Conservation (phyloP, 345 rosid species). For the Aquilaria sinensis region DNA sequence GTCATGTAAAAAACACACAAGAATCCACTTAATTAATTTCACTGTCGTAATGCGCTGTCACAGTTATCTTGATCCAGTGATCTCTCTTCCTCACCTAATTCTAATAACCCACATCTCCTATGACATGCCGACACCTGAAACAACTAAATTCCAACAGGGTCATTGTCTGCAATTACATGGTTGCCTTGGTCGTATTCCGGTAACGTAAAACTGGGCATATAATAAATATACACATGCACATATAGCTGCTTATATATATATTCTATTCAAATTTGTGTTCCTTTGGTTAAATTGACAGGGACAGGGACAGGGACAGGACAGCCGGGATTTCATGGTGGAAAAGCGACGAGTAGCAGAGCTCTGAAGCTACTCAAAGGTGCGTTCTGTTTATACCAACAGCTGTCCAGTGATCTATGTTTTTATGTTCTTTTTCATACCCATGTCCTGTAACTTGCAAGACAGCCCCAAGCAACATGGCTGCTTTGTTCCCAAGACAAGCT, state of each 20-base stretch:
- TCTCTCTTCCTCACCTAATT: no score
- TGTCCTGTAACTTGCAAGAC: constrained; percentile 10
- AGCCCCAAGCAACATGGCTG: constrained; percentile 26
- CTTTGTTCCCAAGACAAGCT: constrained; percentile 32
- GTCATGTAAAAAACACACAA: no score
- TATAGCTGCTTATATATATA: constrained; percentile 7
- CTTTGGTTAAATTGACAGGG: neutral
- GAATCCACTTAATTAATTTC: no score
- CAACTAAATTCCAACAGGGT: no score
- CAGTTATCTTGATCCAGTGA: no score
- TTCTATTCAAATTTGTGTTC: constrained; percentile 16
- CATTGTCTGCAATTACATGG: no score
- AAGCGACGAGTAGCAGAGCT: constrained; percentile 20
- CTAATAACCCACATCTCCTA: no score
- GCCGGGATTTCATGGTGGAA: constrained; percentile 19
- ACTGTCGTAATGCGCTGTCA: no score
- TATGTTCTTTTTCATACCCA: neutral
- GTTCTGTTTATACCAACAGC: constrained; percentile 16
- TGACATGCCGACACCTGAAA: no score
- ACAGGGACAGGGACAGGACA: constrained; percentile 2
- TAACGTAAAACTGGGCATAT: neutral
- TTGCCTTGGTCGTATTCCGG: no score
- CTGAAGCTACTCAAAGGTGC: constrained; percentile 28
- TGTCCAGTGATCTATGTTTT: constrained; percentile 6
- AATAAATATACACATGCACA: constrained; percentile 13